phyloP scores from a whole-genome alignment of 306 rosid species.

The Elaeagnus macrophylla region DNA sequence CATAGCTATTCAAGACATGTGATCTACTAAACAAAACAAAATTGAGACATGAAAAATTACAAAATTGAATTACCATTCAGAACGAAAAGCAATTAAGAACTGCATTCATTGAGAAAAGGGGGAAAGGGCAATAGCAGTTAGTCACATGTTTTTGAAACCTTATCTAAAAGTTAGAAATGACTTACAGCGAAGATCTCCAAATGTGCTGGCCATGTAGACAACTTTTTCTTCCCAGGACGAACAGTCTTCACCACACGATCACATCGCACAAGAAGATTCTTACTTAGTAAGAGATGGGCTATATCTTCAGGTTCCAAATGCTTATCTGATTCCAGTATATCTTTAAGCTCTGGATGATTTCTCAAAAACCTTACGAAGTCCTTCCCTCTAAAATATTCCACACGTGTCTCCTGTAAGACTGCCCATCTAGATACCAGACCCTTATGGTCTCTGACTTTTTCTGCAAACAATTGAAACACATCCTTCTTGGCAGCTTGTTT shows the following conservation, averaged over 20 bases:
- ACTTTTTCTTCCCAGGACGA: slow-evolving; percentile 94
- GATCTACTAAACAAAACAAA: too few relatives aligned
- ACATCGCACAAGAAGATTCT: slow-evolving; percentile 83
- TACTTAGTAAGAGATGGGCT: slow-evolving; percentile 55
- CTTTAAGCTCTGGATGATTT: slow-evolving; percentile 78
- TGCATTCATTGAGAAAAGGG: too few relatives aligned
- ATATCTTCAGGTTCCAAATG: slow-evolving; percentile 74
- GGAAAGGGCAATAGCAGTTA: too few relatives aligned
- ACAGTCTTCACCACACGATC: slow-evolving; percentile 96
- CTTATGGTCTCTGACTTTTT: slow-evolving; percentile 90
- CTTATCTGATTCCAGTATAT: slow-evolving; percentile 52
- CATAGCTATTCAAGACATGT: too few relatives aligned
- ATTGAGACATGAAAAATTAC: too few relatives aligned
- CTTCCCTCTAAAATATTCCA: slow-evolving; percentile 94
- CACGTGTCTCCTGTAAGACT: slow-evolving; percentile 93
- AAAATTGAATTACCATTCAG: too few relatives aligned
- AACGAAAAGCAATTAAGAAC: too few relatives aligned
- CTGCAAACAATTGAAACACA: slow-evolving; percentile 82
- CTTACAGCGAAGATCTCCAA: slow-evolving; percentile 83
- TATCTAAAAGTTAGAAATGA: background rate
- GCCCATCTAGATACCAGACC: slow-evolving; percentile 93
- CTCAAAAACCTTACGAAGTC: slow-evolving; percentile 73
- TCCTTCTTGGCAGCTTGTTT: slow-evolving; percentile 79
- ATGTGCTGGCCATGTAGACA: slow-evolving; percentile 99
- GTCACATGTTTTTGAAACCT: background rate